phyloP scores from a whole-genome alignment of 805 yeast genomes.

The Kregervanrija pseudodelftensis region DNA sequence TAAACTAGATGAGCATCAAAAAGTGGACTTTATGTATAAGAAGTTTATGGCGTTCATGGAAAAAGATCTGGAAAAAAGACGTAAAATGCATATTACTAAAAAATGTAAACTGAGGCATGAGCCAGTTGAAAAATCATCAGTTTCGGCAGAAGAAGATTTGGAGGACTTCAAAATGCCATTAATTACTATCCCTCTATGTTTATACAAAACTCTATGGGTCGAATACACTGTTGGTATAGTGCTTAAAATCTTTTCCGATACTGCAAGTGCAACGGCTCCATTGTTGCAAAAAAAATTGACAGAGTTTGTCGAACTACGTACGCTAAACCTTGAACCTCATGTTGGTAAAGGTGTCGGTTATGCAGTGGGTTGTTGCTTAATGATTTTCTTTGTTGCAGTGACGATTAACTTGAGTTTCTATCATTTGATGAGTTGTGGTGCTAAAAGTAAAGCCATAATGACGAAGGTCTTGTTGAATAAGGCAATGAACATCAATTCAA shows the following conservation, averaged over 20 bases:
- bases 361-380: slow-evolving; percentile 59
- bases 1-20: slow-evolving; percentile 34
- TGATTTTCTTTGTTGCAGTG: slow-evolving; percentile 44
- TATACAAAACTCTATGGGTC: slow-evolving; percentile 42
- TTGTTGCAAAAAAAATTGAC: slow-evolving; percentile 59
- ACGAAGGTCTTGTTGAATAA: slow-evolving; percentile 64
- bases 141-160: slow-evolving; percentile 14
- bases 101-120: slow-evolving; percentile 24
- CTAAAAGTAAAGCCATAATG: slow-evolving; percentile 59
- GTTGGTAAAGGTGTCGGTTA: slow-evolving; percentile 68
- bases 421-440: slow-evolving; percentile 55
- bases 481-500: slow-evolving; percentile 52
- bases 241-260: slow-evolving; percentile 38
- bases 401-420: slow-evolving; percentile 58
- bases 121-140: slow-evolving; percentile 14
- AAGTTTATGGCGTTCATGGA: slow-evolving; percentile 31
- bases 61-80: slow-evolving; percentile 17
- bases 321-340: slow-evolving; percentile 32
- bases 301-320: slow-evolving; percentile 48
- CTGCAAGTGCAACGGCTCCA: slow-evolving; percentile 50
- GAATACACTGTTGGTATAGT: slow-evolving; percentile 36
- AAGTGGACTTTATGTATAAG: slow-evolving; percentile 34
- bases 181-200: slow-evolving; percentile 26
- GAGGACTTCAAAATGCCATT: slow-evolving; percentile 21
- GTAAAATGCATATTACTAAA: slow-evolving; percentile 13